Base-by-base conservation (phyloP, 225 moss, liverwort and hornwort species). In the Neckera pumila region DNA sequence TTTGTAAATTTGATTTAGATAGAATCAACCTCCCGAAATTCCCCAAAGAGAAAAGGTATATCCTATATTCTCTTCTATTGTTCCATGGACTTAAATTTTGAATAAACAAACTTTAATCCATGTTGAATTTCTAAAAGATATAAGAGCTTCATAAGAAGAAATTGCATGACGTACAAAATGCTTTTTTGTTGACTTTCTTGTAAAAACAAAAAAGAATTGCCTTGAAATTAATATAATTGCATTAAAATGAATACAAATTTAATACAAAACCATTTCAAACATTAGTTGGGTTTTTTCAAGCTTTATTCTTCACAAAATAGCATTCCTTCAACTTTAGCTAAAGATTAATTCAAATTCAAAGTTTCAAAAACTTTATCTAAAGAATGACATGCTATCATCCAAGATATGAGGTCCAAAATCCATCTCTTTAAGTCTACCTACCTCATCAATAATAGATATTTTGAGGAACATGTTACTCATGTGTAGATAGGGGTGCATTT, bases 101-200 rank as follows among this genome's bases (percentile, higher is more conserved):
- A 12, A 1, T 33, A 20, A 31, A 33, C 20, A 75, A 74, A 20
- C 12, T 31, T 11, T 75, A 19, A 2, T 75, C 12, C 2, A 75
- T 0, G 1, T 20, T 20, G 1, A 75, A 0, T 33, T 49, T 31
- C 9, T 42, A 26, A 26, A 38, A 26, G 15, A 71, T 9, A 15
- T 42, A 25, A 71, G 26, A 15, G 1, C 26, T 42, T 75, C 7
- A 12, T 0, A 75, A 75, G 75, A 47, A 28, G 0, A 28, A 45
- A 28, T 0, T 1, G 1, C 0, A 0, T 45, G 6, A 0, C 2
- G 0, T 10, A 2, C 17, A 2, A 47, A 42, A 21, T 71, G 9
- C 1, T 74, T 45, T 47, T 47, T 2, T 30, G 4, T 30, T 74
- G 28, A 17, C 28, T 28, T 73, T 47, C 2, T 47, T 16, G 1